Conservation (phyloP, 2,329 filamentous ascomycete species). For the Exophiala phaeomuriformis region DNA sequence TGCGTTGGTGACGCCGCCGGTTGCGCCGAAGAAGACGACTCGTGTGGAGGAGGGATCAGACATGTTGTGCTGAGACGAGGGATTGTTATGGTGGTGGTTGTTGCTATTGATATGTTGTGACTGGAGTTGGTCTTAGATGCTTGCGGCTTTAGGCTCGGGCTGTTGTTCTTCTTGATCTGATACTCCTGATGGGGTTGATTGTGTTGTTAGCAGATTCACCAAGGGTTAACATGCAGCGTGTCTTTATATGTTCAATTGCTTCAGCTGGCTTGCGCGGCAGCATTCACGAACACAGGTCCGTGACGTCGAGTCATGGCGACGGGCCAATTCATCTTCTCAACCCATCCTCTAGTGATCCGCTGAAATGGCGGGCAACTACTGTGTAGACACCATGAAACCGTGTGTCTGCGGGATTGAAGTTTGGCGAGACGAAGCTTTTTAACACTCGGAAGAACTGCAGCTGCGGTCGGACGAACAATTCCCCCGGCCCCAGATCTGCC, state of each 20-base stretch:
- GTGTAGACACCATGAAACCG: neutral
- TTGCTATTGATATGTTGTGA: neutral
- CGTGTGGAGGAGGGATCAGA: constrained; percentile 25
- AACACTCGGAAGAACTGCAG: neutral
- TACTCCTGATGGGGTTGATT: neutral
- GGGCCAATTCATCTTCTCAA: neutral
- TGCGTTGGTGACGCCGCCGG: constrained; percentile 42
- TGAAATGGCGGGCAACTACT: neutral
- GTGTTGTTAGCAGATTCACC: neutral
- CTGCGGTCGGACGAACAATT: neutral
- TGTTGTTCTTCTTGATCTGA: too few species aligned
- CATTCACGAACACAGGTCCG: neutral
- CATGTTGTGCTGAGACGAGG: neutral
- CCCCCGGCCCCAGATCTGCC: too few species aligned
- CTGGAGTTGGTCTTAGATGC: neutral
- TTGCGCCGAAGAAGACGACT: constrained; percentile 48
- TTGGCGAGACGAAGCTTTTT: neutral
- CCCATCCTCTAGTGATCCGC: neutral
- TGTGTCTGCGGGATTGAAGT: neutral
- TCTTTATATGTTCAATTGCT: neutral
- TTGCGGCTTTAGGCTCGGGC: too few species aligned
- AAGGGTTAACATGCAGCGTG: neutral
- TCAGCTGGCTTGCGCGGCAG: neutral
- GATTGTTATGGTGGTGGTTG: neutral
- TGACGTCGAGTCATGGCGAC: neutral